Base-by-base conservation (phyloP, 139 green algal species). In the Haematococcus sp. region DNA sequence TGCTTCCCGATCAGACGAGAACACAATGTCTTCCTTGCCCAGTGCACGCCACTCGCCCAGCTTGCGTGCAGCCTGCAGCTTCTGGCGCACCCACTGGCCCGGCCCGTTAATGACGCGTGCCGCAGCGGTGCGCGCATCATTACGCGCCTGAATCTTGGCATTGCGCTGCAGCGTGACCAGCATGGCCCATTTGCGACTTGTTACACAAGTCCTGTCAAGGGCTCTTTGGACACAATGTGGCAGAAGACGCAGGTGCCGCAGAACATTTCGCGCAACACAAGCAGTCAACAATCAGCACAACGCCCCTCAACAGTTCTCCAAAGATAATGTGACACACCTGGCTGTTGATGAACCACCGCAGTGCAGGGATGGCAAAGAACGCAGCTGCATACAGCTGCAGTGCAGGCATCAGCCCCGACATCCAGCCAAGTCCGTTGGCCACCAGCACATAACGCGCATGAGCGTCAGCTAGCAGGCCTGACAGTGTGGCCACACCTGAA, bases 321-420 rank as follows among this genome's bases (percentile, higher is more conserved):
- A 19, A 49, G 40, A 7, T 11, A 49, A 11, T 19, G 7, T 7
- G 40, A 7, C 40, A 49, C 40, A 49, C 40, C 40, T 49, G 40
- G 11, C 40, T 49, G 70, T 75, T 78, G 20, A 77, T 23, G 20
- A 78, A 27, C 70, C 68, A 72, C 9, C 78, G 70, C 30, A 94
- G 2, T 0, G 74, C 44, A 0, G 95, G 95, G 23, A 98, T 89
- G 22, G 78, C 81, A 74, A 98, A 97, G 85, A 98, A 98, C 13
- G 86, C 75, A 13, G 71, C 80, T 9, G 94, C 95, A 74, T 98
- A 98, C 2, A 74, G 77, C 77, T 93, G 81, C 52, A 97, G 81
- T 54, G 74, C 73, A 35, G 63, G 74, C 55, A 81, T 28, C 40
- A 78, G 52, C 33, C 22, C 49, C 22, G 11, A 23, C n/a, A 85